phyloP scores from a whole-genome alignment of 2,329 filamentous ascomycete genomes.

The Tolypocladium inflatum region DNA sequence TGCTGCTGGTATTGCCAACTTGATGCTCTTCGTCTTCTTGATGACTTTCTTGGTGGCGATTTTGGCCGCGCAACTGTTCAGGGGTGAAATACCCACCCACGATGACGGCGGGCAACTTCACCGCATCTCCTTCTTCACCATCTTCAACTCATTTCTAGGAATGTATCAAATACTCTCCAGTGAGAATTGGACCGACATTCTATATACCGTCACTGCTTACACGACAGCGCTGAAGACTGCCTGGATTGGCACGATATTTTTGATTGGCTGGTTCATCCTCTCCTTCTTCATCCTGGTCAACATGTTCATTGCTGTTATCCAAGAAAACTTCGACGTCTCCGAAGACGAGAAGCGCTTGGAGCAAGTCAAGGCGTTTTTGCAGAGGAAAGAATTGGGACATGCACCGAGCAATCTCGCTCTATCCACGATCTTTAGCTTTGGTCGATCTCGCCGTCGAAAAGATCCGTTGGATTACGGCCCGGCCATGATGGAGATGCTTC shows the following conservation, averaged over 20 bases:
- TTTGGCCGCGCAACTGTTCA: constrained; percentile 86
- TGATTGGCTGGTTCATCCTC: constrained; percentile 93
- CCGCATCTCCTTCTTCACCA: constrained; percentile 71
- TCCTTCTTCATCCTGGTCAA: constrained; percentile 94
- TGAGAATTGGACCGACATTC: constrained; percentile 85
- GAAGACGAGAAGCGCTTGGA: constrained; percentile 96
- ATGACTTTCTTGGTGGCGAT: constrained; percentile 92
- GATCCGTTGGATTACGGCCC: constrained; percentile 90
- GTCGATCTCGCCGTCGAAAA: constrained; percentile 49
- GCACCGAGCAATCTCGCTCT: constrained; percentile 67
- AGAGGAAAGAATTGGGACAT: constrained; percentile 75
- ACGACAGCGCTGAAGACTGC: constrained; percentile 59
- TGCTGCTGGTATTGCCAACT: constrained; percentile 80
- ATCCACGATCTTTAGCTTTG: constrained; percentile 58
- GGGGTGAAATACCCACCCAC: constrained; percentile 67
- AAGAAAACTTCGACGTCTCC: constrained; percentile 97
- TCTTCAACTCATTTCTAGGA: constrained; percentile 91
- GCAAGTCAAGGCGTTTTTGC: constrained; percentile 90
- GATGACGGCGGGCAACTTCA: constrained; percentile 52
- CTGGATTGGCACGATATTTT: constrained; percentile 86
- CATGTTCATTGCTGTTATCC: constrained; percentile 99
- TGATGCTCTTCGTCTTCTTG: constrained; percentile 93
- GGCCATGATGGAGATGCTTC: constrained; percentile 87
- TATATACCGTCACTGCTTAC: constrained; percentile 72
- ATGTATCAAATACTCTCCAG: constrained; percentile 98